phyloP scores from a whole-genome alignment of 2,329 filamentous ascomycete genomes.

The Albifimbria verrucaria region DNA sequence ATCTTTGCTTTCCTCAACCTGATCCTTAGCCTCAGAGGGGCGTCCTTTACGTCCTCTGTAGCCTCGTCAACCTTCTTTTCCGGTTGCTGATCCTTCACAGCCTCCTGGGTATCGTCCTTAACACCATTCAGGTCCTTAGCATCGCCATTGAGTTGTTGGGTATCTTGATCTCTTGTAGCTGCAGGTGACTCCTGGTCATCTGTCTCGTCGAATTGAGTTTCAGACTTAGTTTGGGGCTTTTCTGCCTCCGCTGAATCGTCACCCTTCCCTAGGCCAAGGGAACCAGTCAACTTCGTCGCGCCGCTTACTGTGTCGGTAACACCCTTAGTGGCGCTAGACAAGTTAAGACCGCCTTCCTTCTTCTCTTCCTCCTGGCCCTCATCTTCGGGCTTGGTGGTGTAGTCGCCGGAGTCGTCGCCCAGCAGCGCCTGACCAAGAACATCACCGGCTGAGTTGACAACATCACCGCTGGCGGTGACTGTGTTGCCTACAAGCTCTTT shows the following conservation, averaged over 20 bases:
- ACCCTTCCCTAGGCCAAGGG: no score
- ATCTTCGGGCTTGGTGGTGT: constrained; percentile 32
- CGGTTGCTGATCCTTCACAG: constrained; percentile 5
- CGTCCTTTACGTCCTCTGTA: neutral
- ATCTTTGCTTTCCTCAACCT: neutral
- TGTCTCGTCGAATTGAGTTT: constrained; percentile 8
- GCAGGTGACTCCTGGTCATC: neutral
- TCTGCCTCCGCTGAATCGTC: constrained; percentile 11
- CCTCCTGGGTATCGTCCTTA: neutral
- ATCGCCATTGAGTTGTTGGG: constrained; percentile 10
- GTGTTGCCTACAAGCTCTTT: constrained; percentile 39
- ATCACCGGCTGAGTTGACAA: constrained; percentile 34
- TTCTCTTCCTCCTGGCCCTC: constrained; percentile 20
- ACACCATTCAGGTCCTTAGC: constrained; percentile 11
- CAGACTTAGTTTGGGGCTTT: constrained; percentile 11
- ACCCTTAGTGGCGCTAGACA: constrained; percentile 24
- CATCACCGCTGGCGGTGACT: constrained; percentile 31
- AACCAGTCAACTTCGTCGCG: no score
- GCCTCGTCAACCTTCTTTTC: constrained; percentile 4
- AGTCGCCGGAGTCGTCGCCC: constrained; percentile 33
- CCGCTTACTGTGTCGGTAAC: constrained; percentile 22
- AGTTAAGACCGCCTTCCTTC: constrained; percentile 26
- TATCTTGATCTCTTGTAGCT: constrained; percentile 4
- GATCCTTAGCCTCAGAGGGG: neutral
- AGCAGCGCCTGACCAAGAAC: constrained; percentile 38